Percentiles rank a stretch among this genome's conserved stretches.
Conservation (phyloP, 306 rosid genomes). For the Cucurbita ficifolia region DNA sequence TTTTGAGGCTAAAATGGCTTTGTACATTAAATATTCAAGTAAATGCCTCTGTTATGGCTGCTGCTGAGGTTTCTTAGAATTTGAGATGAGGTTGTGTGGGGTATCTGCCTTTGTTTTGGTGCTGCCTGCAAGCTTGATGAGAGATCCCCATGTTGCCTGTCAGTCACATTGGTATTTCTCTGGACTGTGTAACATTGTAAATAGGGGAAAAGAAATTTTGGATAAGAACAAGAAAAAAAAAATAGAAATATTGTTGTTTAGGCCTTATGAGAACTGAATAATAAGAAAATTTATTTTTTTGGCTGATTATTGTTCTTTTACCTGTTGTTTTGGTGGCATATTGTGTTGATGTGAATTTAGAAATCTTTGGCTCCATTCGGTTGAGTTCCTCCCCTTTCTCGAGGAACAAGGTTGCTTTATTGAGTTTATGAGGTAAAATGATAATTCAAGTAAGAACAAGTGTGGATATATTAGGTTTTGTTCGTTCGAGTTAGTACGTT, state of each 20-base stretch:
- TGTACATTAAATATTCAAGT: slow-evolving; percentile 16
- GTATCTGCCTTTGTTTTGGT: slow-evolving; percentile 30
- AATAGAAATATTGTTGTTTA: slow-evolving; percentile 23
- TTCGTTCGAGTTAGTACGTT: too few species aligned
- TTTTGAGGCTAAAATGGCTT: slow-evolving; percentile 34
- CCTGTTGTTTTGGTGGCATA: background rate
- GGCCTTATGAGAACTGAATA: slow-evolving; percentile 38
- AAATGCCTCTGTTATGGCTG: slow-evolving; percentile 13
- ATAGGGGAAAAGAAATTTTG: slow-evolving; percentile 8
- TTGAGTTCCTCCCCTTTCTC: too few species aligned
- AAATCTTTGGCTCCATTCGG: too few species aligned
- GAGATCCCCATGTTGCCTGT: slow-evolving; percentile 23
- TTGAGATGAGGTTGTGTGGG: slow-evolving; percentile 17
- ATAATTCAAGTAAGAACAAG: too few species aligned
- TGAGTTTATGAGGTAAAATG: too few species aligned
- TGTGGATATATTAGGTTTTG: too few species aligned
- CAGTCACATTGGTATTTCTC: slow-evolving; percentile 4
- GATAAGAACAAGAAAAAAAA: background rate
- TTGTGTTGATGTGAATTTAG: background rate
- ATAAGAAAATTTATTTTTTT: slow-evolving; percentile 22
- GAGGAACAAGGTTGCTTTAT: too few species aligned
- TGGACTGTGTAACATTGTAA: slow-evolving; percentile 3
- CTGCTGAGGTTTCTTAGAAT: background rate
- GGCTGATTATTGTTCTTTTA: background rate
- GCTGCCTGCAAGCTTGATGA: slow-evolving; percentile 35